Evolutionary conservation across 2,329 filamentous ascomycete species (phyloP), one percentile per base, ranked within the genome.

Genomic region (Penicillium frequentans): DNA sequence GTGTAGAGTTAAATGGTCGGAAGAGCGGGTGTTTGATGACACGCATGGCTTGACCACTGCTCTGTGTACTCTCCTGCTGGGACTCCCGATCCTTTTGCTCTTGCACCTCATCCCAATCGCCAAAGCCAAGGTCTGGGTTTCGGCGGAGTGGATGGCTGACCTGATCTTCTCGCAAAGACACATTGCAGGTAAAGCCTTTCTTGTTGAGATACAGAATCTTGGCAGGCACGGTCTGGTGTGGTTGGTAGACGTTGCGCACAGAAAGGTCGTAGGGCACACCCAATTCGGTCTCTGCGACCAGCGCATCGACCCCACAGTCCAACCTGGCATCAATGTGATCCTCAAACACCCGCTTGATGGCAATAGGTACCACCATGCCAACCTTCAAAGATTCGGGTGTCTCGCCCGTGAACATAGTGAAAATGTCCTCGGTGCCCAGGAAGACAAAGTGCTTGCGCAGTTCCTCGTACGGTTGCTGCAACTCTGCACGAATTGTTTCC

Each of bases 11-110:
- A 82, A 96, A 98, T 0, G 92, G 89, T 66, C 89, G 90, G 84
- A 98, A 99, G 16, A 98, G 85, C 26, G 95, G 93, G 72, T 99
- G 95, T 75, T 99, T 99, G 80, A 99, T 95, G 58, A 99, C 95
- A 73, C 95, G 87, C 73, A 96, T 91, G 2, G 90, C 89, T 49
- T 95, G 90, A 14, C 91, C 92, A 19, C 90, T 90, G 11, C 86
- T 85, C 70, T 91, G 90, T 70, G 95, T 91, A 77, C 93, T 96
- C 73, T 96, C 91, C 54, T 89, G 86, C 62, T 95, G 80, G 56
- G 90, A 87, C 55, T 96, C 92, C 70, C 86, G 88, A 70, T 98
- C 95, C 46, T 87, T 84, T 19, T 85, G 82, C 75, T 99, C 95
- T 66, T 91, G 87, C 3, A 83, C 80, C 62, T 89, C 88, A 73